Evolutionary conservation across 345 rosid species (phyloP).

Genomic region (Brassica carinata): DNA sequence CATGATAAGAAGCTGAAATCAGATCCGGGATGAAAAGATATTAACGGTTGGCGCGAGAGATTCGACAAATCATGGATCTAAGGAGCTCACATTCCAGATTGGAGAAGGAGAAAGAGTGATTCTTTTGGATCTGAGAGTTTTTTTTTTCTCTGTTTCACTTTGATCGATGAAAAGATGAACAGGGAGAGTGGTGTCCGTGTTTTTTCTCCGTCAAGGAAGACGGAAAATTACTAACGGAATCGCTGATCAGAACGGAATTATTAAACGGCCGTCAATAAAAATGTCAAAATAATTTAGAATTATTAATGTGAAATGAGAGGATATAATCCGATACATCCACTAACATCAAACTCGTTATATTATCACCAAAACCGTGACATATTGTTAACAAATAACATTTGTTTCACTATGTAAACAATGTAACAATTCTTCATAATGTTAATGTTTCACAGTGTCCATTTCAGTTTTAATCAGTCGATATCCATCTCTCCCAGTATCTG

Average conservation of each 20-base stretch:
- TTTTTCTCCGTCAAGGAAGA: neutral
- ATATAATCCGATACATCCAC: too few species aligned
- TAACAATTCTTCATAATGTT: neutral
- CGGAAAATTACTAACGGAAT: slow-evolving; percentile 28
- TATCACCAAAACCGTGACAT: neutral
- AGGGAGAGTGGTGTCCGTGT: neutral
- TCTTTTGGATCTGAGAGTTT: slow-evolving; percentile 28
- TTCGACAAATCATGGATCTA: slow-evolving; percentile 17
- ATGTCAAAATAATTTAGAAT: neutral
- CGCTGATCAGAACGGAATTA: neutral
- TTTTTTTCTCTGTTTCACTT: slow-evolving; percentile 12
- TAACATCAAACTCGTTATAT: too few species aligned
- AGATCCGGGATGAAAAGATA: slow-evolving; percentile 23
- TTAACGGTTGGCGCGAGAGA: neutral
- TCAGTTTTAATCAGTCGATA: slow-evolving; percentile 9
- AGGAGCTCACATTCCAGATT: slow-evolving; percentile 12
- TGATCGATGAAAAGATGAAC: slow-evolving; percentile 24
- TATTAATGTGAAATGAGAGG: too few species aligned
- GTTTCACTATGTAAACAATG: too few species aligned
- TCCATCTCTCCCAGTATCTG: slow-evolving; percentile 38
- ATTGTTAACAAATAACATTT: neutral
- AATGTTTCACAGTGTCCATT: neutral
- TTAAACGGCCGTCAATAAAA: neutral
- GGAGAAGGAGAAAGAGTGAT: neutral
- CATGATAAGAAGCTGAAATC: slow-evolving; percentile 52